phyloP scores from a whole-genome alignment of 441 rosid species.

The Eutrema salsugineum region DNA sequence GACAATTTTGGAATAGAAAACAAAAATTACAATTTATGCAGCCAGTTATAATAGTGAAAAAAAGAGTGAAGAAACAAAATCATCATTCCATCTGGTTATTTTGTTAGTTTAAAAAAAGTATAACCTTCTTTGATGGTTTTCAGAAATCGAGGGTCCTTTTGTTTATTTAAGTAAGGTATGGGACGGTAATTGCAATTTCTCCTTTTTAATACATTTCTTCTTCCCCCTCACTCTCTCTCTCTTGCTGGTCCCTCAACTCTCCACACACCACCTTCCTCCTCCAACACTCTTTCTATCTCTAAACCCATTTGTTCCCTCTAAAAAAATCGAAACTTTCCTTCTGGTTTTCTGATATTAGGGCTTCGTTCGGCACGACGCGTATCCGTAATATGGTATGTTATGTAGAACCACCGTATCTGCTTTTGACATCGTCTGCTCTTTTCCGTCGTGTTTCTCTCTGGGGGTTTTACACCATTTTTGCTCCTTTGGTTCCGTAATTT shows the following conservation, averaged over 20 bases:
- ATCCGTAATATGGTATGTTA: conserved; percentile 8
- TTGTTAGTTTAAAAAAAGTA: no score
- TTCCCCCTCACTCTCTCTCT: neutral
- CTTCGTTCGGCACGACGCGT: neutral
- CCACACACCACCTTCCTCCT: conserved; percentile 14
- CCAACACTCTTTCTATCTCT: conserved; percentile 6
- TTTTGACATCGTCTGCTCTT: neutral
- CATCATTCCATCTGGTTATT: no score
- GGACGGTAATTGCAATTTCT: neutral
- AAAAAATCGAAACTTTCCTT: conserved; percentile 12
- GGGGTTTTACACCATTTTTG: neutral
- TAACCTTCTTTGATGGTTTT: neutral
- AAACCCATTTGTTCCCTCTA: neutral
- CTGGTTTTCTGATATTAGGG: neutral
- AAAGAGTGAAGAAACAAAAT: neutral
- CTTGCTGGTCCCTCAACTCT: conserved; percentile 19
- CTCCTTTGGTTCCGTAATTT: conserved; percentile 17
- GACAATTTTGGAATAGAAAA: neutral
- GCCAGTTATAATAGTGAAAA: neutral
- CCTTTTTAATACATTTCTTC: neutral
- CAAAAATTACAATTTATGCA: neutral
- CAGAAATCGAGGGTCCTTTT: neutral
- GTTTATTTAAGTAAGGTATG: neutral
- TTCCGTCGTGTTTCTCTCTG: neutral
- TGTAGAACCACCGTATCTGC: neutral